phyloP scores from a whole-genome alignment of 2,329 filamentous ascomycete genomes.

The Tolypocladium amazonense region DNA sequence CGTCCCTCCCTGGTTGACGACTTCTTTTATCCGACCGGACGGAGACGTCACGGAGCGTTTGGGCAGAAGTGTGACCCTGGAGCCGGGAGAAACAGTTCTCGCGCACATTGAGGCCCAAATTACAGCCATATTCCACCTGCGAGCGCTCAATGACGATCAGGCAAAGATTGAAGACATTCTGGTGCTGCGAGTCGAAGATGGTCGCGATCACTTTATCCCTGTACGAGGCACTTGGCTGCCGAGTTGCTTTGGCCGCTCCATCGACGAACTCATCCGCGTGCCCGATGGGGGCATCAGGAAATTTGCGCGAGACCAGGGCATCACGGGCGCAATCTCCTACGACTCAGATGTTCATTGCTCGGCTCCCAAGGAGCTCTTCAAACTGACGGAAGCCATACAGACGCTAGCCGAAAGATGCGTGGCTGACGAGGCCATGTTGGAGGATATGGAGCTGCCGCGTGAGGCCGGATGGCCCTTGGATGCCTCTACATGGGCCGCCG shows the following conservation, averaged over 20 bases:
- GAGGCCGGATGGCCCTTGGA: slow-evolving; percentile 53
- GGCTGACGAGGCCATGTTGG: slow-evolving; percentile 53
- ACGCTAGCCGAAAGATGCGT: slow-evolving; percentile 43
- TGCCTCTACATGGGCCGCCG: slow-evolving; percentile 22
- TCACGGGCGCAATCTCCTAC: slow-evolving; percentile 40
- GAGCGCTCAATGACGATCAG: slow-evolving; percentile 59
- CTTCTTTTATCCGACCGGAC: slow-evolving; percentile 45
- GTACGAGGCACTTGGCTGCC: slow-evolving; percentile 69
- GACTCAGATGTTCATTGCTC: slow-evolving; percentile 58
- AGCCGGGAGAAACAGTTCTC: slow-evolving; percentile 74
- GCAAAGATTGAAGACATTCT: slow-evolving; percentile 71
- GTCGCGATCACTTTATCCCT: slow-evolving; percentile 85
- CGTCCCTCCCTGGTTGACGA: slow-evolving; percentile 56
- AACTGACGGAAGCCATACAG: slow-evolving; percentile 71
- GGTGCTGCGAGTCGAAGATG: slow-evolving; percentile 71
- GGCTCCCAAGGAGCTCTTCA: slow-evolving; percentile 80
- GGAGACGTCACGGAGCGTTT: slow-evolving; percentile 19
- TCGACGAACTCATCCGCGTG: slow-evolving; percentile 81
- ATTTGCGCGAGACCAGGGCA: slow-evolving; percentile 27
- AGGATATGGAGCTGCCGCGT: slow-evolving; percentile 38
- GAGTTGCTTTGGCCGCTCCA: slow-evolving; percentile 70
- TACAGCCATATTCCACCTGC: slow-evolving; percentile 50
- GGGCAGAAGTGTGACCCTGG: slow-evolving; percentile 51
- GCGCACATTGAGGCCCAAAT: slow-evolving; percentile 60
- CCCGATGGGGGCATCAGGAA: slow-evolving; percentile 68